A percentile compares a stretch with the other conserved stretches of the same genome.
Conservation (phyloP, 1,284 basidiomycete genomes). For the Cerrena zonata region DNA sequence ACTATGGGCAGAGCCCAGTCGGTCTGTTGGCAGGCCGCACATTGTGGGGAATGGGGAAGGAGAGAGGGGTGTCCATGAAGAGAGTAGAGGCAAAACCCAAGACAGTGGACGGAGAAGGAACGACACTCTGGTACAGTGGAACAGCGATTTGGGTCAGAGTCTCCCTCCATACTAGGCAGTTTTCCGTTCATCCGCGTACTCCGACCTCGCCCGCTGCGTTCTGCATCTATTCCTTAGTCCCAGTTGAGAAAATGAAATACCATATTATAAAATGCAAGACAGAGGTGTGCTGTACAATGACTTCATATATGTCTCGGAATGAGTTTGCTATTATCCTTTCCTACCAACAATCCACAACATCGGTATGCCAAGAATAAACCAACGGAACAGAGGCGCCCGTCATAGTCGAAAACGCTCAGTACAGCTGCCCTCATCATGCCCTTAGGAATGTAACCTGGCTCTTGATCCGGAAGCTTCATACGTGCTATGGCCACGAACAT, state of each 20-base stretch:
- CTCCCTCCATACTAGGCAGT: not conserved
- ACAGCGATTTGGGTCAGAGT: not conserved
- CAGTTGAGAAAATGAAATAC: too few species aligned
- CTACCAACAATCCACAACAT: not conserved
- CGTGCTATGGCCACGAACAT: too few species aligned
- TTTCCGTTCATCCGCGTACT: not conserved
- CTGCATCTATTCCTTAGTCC: too few species aligned
- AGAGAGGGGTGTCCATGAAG: constrained; percentile 6
- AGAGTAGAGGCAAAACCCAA: constrained; percentile 9
- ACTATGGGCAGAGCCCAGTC: constrained; percentile 4
- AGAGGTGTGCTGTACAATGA: too few species aligned
- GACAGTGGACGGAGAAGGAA: constrained; percentile 12
- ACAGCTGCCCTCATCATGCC: too few species aligned
- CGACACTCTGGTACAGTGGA: constrained; percentile 12
- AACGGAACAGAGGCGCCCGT: not conserved
- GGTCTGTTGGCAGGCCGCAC: constrained; percentile 7
- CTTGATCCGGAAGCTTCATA: too few species aligned
- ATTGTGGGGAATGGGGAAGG: constrained; percentile 4
- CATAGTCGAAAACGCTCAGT: not conserved
- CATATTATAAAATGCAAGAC: too few species aligned
- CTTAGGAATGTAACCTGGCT: too few species aligned
- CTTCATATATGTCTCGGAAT: too few species aligned
- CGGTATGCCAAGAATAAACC: not conserved
- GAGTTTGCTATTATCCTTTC: too few species aligned
- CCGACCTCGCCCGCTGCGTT: constrained; percentile 3